These are phyloP conservation scores for Neofusicoccum umdonicola DNA, from an alignment of 2,329 filamentous ascomycete genomes.

Conservation along the genomic window DNA sequence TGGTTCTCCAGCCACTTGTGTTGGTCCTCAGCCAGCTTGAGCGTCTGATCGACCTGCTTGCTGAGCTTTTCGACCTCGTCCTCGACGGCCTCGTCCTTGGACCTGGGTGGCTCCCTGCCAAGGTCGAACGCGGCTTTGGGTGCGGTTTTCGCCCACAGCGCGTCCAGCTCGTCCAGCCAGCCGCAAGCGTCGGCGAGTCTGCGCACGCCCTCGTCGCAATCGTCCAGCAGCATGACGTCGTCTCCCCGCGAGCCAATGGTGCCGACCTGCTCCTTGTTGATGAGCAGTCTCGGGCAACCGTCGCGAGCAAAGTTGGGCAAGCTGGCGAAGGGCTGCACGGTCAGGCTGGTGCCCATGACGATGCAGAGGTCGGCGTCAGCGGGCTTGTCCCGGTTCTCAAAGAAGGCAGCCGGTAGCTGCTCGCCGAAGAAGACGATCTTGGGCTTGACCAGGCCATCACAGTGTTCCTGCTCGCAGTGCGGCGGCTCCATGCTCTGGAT, in stretches of 20 bases:
- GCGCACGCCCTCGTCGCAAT: conserved; percentile 79
- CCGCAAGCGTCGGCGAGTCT: conserved; percentile 76
- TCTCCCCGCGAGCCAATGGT: conserved; percentile 73
- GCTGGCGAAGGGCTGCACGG: conserved; percentile 84
- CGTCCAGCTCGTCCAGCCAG: conserved; percentile 81
- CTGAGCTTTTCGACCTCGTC: conserved; percentile 60
- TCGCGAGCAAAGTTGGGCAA: conserved; percentile 65
- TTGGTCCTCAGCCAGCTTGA: conserved; percentile 34
- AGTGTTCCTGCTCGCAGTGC: conserved; percentile 59
- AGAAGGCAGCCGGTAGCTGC: conserved; percentile 64
- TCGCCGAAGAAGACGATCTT: conserved; percentile 96
- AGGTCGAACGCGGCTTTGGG: conserved; percentile 53
- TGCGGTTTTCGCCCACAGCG: conserved; percentile 67
- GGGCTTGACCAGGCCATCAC: conserved; percentile 81
- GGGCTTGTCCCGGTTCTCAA: conserved; percentile 55
- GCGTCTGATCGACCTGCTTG: conserved; percentile 55
- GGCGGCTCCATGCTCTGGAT: conserved; percentile 69
- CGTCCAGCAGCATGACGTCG: conserved; percentile 78
- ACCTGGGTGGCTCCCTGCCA: conserved; percentile 38
- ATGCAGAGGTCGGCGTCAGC: conserved; percentile 72
- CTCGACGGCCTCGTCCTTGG: conserved; percentile 55
- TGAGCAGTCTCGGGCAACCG: conserved; percentile 71
- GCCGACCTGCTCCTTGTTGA: conserved; percentile 84
- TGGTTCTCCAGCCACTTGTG: conserved; percentile 34
- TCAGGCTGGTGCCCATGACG: conserved; percentile 84